Base-by-base conservation (phyloP, 106 monocot species). In the Vanilla planifolia region DNA sequence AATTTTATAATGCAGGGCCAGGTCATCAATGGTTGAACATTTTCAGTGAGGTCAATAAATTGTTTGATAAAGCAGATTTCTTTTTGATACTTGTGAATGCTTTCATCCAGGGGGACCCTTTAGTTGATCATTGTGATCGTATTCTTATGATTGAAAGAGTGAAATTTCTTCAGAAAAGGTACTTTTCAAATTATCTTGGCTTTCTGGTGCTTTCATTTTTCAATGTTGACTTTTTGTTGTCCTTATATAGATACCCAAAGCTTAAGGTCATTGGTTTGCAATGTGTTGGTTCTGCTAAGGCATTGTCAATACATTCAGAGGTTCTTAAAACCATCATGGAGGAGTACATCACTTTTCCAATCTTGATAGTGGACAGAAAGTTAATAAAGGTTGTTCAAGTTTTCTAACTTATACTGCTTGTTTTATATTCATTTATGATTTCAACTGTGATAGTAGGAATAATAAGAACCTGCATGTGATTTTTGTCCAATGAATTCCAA, bases 21-120 rank as follows among this genome's bases (percentile, higher is more conserved):
- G 62, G 51, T 64, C 73, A 82, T 77, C 27, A 26, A 61, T 82
- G 77, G 82, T 32, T 82, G 73, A 82, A 82, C 56, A 61, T 36
- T n/a, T 25, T 59, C 13, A 33, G 39, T 41, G 35, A 45, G 17
- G 32, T 15, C 2, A 43, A 33, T 24, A 37, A 26, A 16, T 21
- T 37, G 8, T 51, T 80, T 23, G 43, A 59, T 9, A 32, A 53
- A 45, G 67, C 67, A 50, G 66, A 57, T 45, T 41, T 59, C n/a
- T 67, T 65, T 58, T 53, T 82, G 51, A 44, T 71, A 25, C 48
- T 77, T 59, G 35, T 71, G 22, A 59, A 71, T 59, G 17, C 43
- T 26, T 59, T n/a, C 34, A 3, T 41, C 43, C 25, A 44, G n/a
- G 45, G 65, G 27, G 61, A 55, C 33, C 10, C 56, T 30, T 40